Percentiles rank a stretch among this genome's conserved stretches.
Conservation (phyloP, 176 grass and related monocot species). For the Themeda triandra region DNA sequence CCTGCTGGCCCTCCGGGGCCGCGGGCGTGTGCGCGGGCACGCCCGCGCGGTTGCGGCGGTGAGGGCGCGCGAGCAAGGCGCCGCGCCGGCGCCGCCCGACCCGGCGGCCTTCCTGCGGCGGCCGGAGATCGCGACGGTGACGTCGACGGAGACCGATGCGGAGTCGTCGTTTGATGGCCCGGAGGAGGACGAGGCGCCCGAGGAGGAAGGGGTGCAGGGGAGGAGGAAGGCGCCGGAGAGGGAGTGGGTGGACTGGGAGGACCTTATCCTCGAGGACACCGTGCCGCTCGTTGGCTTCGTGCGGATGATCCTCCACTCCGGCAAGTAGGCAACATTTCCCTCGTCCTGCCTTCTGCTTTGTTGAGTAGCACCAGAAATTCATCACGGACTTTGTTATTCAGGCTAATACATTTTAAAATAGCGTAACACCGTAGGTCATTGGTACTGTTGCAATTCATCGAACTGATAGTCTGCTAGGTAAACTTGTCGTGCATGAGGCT, state of each 20-base stretch:
- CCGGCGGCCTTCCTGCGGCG: conserved; percentile 58
- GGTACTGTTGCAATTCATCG: neutral
- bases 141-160: conserved; percentile 16
- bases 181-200: conserved; percentile 8
- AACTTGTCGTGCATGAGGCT: neutral
- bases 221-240: conserved; percentile 31
- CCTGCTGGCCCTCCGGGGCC: neutral
- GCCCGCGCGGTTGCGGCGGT: conserved; percentile 29
- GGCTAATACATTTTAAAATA: neutral
- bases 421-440: neutral
- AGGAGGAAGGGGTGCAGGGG: neutral
- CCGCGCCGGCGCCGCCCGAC: conserved; percentile 29
- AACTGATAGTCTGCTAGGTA: neutral
- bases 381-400: neutral
- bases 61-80: conserved; percentile 38
- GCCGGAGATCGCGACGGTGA: conserved; percentile 34
- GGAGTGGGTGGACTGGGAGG: conserved; percentile 93
- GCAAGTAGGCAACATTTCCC: conserved; percentile 66
- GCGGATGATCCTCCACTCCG: conserved; percentile 95
- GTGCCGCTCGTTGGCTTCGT: conserved; percentile 90
- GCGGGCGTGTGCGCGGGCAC: conserved; percentile 11
- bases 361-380: neutral
- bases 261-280: conserved; percentile 91
- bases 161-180: neutral
- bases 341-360: neutral